Base-by-base conservation (phyloP, 129 eudicot species). In the Escallonia rubra region DNA sequence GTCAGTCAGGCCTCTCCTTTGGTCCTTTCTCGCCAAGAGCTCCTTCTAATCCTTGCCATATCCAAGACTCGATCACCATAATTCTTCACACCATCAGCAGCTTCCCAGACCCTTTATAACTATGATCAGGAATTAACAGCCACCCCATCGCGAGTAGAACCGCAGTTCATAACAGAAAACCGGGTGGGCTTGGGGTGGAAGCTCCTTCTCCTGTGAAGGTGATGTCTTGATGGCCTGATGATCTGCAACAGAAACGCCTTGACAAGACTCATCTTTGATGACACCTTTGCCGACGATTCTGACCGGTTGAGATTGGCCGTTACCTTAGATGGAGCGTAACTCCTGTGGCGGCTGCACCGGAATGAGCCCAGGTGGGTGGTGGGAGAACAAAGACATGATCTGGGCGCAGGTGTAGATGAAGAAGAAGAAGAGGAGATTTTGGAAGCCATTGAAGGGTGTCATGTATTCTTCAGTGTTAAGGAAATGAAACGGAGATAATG, bases 361-460 rank as follows among this genome's bases (percentile, higher is more conserved):
- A 85, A 86, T 40, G 91, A 86, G 4, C 91, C 91, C 11, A 81
- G 88, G 60, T 86, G 88, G 59, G 64, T 79, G 41, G 91, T 86
- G 15, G 91, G 91, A 45, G 91, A 86, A 64, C 91, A 86, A 8
- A 86, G 87, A 50, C 91, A 86, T 44, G 69, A 51, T 15, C 76
- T 23, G 34, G 34, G 63, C 11, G 23, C 59, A 15, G 70, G 52
- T 10, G 76, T 3, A 63, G 64, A 15, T 55, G 74, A 59, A 41
- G 49, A 61, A 39, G 54, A 12, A 0, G 48, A 61, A 9, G 56
- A 60, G 38, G 60, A 15, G 38, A 2, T 52, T 48, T 65, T 49
- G 58, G 69, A 65, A 47, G 69, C 69, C 69, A 65, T 23, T 65
- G 1, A 12, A 12, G 8, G 50, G 57, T 53, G 7, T 46, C 42